A percentile compares a stretch with the other conserved stretches of the same genome.
Conservation (phyloP, 2,329 filamentous ascomycete genomes). For the Hymenoscyphus albidus region DNA sequence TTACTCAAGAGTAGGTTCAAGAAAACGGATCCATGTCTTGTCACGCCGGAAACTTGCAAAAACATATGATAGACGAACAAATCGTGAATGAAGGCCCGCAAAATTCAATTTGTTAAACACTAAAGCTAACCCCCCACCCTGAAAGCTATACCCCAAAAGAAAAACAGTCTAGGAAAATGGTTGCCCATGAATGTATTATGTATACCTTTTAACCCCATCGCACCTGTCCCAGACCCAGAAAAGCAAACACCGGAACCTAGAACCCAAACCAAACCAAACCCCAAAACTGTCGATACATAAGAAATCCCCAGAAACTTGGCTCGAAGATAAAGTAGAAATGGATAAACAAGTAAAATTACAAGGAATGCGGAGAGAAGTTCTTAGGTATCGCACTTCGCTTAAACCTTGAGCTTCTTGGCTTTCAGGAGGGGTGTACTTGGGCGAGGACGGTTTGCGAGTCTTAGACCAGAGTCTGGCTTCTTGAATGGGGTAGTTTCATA, state of each 20-base stretch:
- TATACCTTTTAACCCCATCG: background rate
- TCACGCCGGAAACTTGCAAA: too few species aligned
- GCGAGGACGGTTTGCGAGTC: background rate
- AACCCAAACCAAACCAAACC: background rate
- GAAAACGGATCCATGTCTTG: too few species aligned
- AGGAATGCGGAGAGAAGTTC: background rate
- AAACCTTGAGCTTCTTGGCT: background rate
- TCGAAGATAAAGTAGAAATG: background rate
- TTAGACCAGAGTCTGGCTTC: constrained; percentile 4
- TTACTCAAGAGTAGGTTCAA: too few species aligned
- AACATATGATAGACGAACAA: background rate
- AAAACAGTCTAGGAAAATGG: background rate
- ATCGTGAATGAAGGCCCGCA: background rate
- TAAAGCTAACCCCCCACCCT: too few species aligned
- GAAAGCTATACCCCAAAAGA: background rate
- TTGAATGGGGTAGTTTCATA: constrained; percentile 2
- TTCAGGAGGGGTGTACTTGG: background rate
- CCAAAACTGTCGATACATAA: background rate
- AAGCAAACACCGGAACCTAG: background rate
- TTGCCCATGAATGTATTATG: background rate
- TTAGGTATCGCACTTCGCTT: background rate
- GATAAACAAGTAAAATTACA: background rate
- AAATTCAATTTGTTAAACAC: background rate
- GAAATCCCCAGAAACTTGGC: background rate
- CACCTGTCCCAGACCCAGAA: background rate